These are phyloP conservation scores for Platanthera zijinensis DNA, from an alignment of 106 monocot species.

Conservation along the genomic window DNA sequence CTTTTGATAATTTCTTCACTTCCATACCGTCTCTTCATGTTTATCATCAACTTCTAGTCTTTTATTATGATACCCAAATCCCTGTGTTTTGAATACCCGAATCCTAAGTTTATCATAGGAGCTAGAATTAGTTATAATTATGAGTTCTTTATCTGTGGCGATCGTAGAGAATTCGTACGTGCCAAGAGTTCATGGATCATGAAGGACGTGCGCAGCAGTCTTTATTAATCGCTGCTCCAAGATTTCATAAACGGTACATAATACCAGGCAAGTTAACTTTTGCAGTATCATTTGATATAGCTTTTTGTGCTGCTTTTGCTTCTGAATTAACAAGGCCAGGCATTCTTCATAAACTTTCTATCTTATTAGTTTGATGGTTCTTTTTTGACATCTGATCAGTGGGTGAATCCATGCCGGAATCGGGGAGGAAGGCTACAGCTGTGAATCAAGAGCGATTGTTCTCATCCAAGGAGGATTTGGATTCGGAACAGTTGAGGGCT, in stretches of 20 bases:
- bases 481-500: conserved; percentile 26
- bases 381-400: conserved; percentile 18
- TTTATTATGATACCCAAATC: not conserved
- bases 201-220: conserved; percentile 73
- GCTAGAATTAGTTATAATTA: not conserved
- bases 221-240: conserved; percentile 46
- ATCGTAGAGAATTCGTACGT: conserved; percentile 55
- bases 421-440: conserved; percentile 40
- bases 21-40: not conserved
- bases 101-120: not conserved
- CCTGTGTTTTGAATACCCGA: not conserved
- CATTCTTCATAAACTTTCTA: not conserved
- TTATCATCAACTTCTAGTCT: not conserved
- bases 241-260: conserved; percentile 81
- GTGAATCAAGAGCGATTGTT: conserved; percentile 10
- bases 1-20: not conserved
- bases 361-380: not conserved
- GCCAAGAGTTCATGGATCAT: conserved; percentile 49
- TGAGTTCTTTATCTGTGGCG: conserved; percentile 3
- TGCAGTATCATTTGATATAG: not conserved
- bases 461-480: conserved; percentile 14
- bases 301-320: not conserved
- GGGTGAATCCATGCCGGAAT: conserved; percentile 44
- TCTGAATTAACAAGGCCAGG: not conserved
- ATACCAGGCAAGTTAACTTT: conserved; percentile 44